These are phyloP conservation scores for Laburnicola sp. DNA, from an alignment of 2,329 filamentous ascomycete genomes.

Conservation along the genomic window DNA sequence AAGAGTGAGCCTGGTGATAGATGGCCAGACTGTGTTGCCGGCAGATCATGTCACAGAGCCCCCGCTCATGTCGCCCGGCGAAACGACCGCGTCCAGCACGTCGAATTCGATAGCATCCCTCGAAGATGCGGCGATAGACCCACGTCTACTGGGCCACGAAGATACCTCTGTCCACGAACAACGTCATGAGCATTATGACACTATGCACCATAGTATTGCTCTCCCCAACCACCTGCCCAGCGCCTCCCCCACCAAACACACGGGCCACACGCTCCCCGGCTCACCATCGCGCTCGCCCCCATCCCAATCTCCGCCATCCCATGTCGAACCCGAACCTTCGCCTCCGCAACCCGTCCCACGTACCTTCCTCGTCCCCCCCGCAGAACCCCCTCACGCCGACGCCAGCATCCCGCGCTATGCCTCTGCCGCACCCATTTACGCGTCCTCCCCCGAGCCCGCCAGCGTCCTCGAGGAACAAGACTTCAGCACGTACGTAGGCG, in stretches of 20 bases:
- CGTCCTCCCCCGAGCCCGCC: conserved; percentile 16
- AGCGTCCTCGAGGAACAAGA: conserved; percentile 23
- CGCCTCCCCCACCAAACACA: conserved; percentile 28
- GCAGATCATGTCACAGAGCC: conserved; percentile 39
- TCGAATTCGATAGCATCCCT: conserved; percentile 36
- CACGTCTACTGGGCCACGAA: conserved; percentile 27
- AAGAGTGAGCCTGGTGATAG: conserved; percentile 43
- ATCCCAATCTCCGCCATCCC: conserved; percentile 22
- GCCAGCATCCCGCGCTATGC: conserved; percentile 21
- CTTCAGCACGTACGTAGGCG: conserved; percentile 43
- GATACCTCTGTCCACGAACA: conserved; percentile 20
- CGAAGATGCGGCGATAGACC: conserved; percentile 38
- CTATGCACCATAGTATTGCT: conserved; percentile 39
- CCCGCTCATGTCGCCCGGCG: conserved; percentile 33
- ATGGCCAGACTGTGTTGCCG: conserved; percentile 44
- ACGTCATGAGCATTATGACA: conserved; percentile 23
- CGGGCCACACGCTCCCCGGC: conserved; percentile 18
- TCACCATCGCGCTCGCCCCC: conserved; percentile 13
- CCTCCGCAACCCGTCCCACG: conserved; percentile 24
- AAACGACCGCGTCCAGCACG: conserved; percentile 33
- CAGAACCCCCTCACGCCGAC: conserved; percentile 14
- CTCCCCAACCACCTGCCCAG: conserved; percentile 26
- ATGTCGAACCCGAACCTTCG: conserved; percentile 20
- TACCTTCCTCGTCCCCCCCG: conserved; percentile 33
- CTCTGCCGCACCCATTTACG: conserved; percentile 27